These are phyloP conservation scores for Aspergillus olivimuriae DNA, from an alignment of 495 filamentous ascomycete species.

Conservation along the genomic window DNA sequence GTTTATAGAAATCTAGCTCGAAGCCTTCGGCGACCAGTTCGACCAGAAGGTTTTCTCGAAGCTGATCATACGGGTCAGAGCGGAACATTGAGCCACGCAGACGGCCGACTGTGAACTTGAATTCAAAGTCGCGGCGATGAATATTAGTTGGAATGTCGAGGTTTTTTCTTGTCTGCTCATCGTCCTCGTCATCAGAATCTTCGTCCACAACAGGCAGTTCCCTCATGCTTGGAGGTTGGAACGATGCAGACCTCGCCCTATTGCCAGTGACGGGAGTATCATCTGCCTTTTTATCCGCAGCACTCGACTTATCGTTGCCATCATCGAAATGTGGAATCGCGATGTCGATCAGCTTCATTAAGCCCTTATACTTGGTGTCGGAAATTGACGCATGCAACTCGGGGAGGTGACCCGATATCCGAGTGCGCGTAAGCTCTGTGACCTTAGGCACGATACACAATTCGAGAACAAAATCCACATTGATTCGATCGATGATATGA, in stretches of 20 bases:
- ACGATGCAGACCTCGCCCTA: conserved; percentile 51
- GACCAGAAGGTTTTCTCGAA: conserved; percentile 75
- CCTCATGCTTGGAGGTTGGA: conserved; percentile 57
- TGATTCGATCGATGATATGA: conserved; percentile 94
- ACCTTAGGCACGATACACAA: conserved; percentile 91
- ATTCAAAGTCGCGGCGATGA: conserved; percentile 84
- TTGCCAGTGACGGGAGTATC: conserved; percentile 26
- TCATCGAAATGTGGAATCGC: conserved; percentile 80
- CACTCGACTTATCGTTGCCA: conserved; percentile 22
- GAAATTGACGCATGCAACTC: conserved; percentile 87
- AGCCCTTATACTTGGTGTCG: conserved; percentile 88
- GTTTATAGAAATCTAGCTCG: conserved; percentile 75
- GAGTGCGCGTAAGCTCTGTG: conserved; percentile 86
- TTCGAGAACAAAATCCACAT: conserved; percentile 88
- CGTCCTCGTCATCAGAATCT: conserved; percentile 57
- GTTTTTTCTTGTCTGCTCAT: conserved; percentile 56
- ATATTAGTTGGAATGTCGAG: conserved; percentile 53
- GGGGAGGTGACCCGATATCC: conserved; percentile 84
- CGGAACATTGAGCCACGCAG: conserved; percentile 87
- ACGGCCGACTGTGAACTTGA: conserved; percentile 90
- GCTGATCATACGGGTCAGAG: conserved; percentile 71
- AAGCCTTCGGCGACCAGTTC: conserved; percentile 90
- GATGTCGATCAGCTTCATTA: conserved; percentile 95
- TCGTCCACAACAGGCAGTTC: conserved; percentile 76
- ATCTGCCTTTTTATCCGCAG: conserved; percentile 19